A percentile compares a stretch with the other conserved stretches of the same genome.
Evolutionary conservation across 768 basidiomycete genomes (phyloP).

Genomic region (Lactarius hatsudake): DNA sequence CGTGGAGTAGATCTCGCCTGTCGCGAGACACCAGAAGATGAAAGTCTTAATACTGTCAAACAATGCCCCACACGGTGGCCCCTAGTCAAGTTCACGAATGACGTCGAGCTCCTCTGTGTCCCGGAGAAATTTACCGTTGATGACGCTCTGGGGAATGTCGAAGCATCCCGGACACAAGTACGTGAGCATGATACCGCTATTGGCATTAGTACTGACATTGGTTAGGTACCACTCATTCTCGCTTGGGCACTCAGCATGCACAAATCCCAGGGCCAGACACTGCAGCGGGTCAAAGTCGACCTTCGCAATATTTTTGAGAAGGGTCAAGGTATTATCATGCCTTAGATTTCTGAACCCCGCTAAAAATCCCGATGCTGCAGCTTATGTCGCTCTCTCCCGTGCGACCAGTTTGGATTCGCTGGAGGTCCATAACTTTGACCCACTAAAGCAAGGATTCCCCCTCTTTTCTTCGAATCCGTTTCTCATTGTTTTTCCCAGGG

Average conservation of each 20-base stretch:
- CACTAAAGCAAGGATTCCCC: conserved; percentile 46
- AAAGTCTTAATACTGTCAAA: not conserved
- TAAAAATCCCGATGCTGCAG: conserved; percentile 35
- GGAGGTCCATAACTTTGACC: conserved; percentile 64
- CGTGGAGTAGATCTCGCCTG: not conserved
- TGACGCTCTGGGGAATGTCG: conserved; percentile 54
- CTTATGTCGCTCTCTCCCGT: conserved; percentile 71
- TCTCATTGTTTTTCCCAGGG: conserved; percentile 39
- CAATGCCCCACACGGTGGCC: conserved; percentile 46
- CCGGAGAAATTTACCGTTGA: conserved; percentile 58
- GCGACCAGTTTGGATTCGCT: conserved; percentile 63
- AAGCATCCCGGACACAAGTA: conserved; percentile 62
- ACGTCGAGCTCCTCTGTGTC: conserved; percentile 50
- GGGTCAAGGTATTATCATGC: conserved; percentile 56
- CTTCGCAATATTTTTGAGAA: conserved; percentile 74
- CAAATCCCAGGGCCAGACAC: conserved; percentile 88
- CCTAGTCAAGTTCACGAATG: conserved; percentile 55
- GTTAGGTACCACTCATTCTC: conserved; percentile 58
- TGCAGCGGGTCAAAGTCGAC: conserved; percentile 81
- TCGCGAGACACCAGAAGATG: not conserved
- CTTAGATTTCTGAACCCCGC: not conserved
- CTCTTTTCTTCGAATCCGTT: conserved; percentile 1
- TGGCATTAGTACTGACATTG: not conserved
- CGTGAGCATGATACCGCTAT: conserved; percentile 14
- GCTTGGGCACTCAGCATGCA: conserved; percentile 88